Evolutionary conservation across 352 stramenopile species (phyloP), one percentile per base, ranked within the genome.

Genomic region (Phytopythium oedochilum): DNA sequence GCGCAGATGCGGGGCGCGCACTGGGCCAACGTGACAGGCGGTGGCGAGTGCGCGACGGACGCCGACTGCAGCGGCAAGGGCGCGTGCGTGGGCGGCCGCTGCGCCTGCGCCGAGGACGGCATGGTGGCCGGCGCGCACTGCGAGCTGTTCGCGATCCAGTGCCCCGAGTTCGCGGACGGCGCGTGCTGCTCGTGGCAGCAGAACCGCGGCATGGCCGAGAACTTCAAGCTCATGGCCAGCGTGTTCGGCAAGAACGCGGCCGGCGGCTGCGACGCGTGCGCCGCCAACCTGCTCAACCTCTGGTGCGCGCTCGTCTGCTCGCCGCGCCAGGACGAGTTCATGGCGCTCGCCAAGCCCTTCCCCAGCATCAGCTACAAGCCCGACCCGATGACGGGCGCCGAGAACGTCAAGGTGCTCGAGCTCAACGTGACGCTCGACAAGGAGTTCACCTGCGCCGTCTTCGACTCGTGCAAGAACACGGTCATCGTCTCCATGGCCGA

Each of bases 141-240:
- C 63, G 59, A 83, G 28, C 65, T 86, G 42, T 87, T 83, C 44
- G 57, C 71, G 45, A 85, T 94, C 57, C 84, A 96, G 55, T 96
- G 88, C 54, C 88, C 88, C n/a, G 80, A 86, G 38, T 96, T 95
- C 68, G 73, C 73, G 36, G 68, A 79, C 50, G 55, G 64, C 1
- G 83, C 85, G 6, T 96, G 88, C 63, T 96, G 88, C 64, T 89
- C 83, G 47, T 96, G 88, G 88, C 84, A 96, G 63, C 88, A 96
- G 69, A 96, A 96, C 60, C 83, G 91, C 47, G 84, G 71, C 1
- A 74, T 96, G 61, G 88, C 85, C 29, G 71, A 93, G 60, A 96
- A 96, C 61, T 94, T 94, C 55, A 83, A 88, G 68, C 61, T 94
- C 12, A 29, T 94, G 17, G 72, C 75, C 38, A 77, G 57, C 25